These are phyloP conservation scores for Arthrobotrys entomopaga DNA, from an alignment of 2,329 filamentous ascomycete species.

Conservation along the genomic window DNA sequence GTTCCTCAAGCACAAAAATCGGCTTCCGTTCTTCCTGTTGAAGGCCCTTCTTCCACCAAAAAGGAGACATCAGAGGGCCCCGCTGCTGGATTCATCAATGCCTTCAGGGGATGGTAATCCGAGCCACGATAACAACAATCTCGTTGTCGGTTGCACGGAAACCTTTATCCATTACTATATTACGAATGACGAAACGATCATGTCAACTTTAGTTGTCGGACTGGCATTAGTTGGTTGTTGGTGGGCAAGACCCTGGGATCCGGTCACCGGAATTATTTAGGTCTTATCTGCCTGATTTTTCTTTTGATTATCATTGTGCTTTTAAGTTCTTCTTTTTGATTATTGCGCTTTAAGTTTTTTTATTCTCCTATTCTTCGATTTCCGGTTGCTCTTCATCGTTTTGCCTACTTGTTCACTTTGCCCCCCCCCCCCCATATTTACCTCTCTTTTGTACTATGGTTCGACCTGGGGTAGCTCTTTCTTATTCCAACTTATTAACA, in stretches of 20 bases:
- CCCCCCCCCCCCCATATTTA: too few relatives aligned
- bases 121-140: not conserved
- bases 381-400: too few relatives aligned
- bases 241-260: slow-evolving; percentile 28
- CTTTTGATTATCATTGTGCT: too few relatives aligned
- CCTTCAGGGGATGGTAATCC: slow-evolving; percentile 19
- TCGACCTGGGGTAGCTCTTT: too few relatives aligned
- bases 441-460: too few relatives aligned
- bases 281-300: too few relatives aligned
- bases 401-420: too few relatives aligned
- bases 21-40: not conserved
- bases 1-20: not conserved
- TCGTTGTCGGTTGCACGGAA: not conserved
- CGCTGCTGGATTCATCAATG: slow-evolving; percentile 10
- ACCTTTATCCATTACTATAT: slow-evolving; percentile 25
- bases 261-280: not conserved
- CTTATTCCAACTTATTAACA: too few relatives aligned
- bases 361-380: too few relatives aligned
- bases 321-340: too few relatives aligned
- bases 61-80: slow-evolving; percentile 1
- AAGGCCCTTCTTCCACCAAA: slow-evolving; percentile 8
- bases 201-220: slow-evolving; percentile 17
- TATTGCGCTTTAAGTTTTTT: too few relatives aligned
- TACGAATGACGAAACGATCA: slow-evolving; percentile 23
- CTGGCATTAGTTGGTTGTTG: slow-evolving; percentile 17